Base-by-base conservation (phyloP, 2,329 filamentous ascomycete genomes). In the Fusarium sterilihyphosum region DNA sequence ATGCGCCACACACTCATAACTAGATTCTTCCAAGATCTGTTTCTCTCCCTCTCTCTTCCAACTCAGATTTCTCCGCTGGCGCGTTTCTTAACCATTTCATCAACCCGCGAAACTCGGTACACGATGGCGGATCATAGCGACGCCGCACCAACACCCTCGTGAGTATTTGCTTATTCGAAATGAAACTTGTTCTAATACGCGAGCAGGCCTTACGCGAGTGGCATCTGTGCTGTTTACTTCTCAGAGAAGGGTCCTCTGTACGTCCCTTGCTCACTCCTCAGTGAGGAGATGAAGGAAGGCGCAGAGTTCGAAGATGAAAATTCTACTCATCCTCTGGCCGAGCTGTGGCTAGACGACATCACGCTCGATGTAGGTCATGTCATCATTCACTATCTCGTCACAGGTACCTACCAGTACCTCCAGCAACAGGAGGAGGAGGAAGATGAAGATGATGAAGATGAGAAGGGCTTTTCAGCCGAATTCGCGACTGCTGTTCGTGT, bases 321-420 rank as follows among this genome's bases (percentile, higher is more conserved):
- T 1, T 31, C 8, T n/a, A 0, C 29, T 24, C 14, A 10, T 9
- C 22, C 5, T 35, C 6, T 17, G 14, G 6, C 3, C 8, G 20
- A 22, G 18, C 7, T 65, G 3, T 9, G 50, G 10, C 16, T 65
- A 3, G 26, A 50, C 5, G 24, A 60, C 2, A 35, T 53, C 8
- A 22, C 24, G 4, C 12, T n/a, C 10, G 11, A 40, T 0, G n/a
- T 10, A 1, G 69, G 71, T 6, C 71, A 70, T 31, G 69, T 67
- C 3, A 24, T 73, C 10, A 37, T 73, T 8, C 69, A 70, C 29
- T 73, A 61, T 18, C 26, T 73, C 4, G 8, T 29, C 5, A 64
- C 69, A 0, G 52, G 49, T 2, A 52, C 22, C 7, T 73, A 73
- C 18, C 59, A 70, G 18, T 61, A 18, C 26, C 61, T 73, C 4